phyloP scores from a whole-genome alignment of 2,329 filamentous ascomycete genomes.

The Fusarium burgessii region DNA sequence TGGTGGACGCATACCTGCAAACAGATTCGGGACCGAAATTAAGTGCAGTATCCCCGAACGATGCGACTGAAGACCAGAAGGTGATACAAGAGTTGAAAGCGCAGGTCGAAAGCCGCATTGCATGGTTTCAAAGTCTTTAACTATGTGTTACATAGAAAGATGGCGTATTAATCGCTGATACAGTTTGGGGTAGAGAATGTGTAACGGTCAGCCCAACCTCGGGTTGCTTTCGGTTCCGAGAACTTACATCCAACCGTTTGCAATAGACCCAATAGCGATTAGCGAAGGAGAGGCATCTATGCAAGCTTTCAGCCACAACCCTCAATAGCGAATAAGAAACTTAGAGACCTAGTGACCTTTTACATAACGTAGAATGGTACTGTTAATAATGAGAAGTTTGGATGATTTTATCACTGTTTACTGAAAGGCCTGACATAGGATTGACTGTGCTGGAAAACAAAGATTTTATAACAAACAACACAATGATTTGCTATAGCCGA shows the following conservation, averaged over 20 bases:
- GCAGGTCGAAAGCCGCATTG: fast-evolving
- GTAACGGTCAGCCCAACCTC: background rate
- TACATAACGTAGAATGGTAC: no score
- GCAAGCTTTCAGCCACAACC: fast-evolving
- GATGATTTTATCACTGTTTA: no score
- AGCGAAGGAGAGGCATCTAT: fast-evolving
- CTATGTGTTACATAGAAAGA: background rate
- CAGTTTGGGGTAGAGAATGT: fast-evolving
- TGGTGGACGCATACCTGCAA: background rate
- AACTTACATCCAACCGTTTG: background rate
- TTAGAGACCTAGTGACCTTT: background rate
- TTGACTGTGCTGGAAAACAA: no score
- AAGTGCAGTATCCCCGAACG: no score
- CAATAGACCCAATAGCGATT: background rate
- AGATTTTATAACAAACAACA: no score
- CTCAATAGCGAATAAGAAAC: fast-evolving
- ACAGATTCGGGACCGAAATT: background rate
- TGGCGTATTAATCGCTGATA: fast-evolving
- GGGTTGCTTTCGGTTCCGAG: background rate
- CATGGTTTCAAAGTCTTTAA: background rate
- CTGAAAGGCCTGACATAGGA: background rate
- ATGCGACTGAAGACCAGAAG: fast-evolving
- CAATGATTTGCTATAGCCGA: no score
- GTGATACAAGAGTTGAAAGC: background rate
- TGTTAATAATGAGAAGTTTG: no score